Percentiles rank a stretch among this genome's conserved stretches.
Evolutionary conservation across 768 basidiomycete species (phyloP).

Genomic region (Rhodocollybia butyracea): DNA sequence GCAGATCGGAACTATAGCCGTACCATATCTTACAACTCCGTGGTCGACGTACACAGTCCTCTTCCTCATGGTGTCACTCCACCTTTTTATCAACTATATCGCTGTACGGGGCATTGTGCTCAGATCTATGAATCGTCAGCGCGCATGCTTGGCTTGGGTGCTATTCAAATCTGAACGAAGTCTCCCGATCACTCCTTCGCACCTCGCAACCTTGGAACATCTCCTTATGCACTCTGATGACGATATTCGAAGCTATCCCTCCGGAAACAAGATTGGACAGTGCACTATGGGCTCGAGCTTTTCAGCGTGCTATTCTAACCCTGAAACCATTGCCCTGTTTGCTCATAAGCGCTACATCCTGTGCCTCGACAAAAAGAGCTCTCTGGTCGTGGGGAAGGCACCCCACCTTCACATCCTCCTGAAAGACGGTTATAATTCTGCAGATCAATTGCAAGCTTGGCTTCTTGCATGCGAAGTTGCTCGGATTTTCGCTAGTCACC

Average conservation of each 20-base stretch:
- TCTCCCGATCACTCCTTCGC: constrained; percentile 27
- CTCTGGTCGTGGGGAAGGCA: neutral
- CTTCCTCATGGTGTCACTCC: constrained; percentile 46
- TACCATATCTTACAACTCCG: constrained; percentile 50
- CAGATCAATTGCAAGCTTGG: constrained; percentile 60
- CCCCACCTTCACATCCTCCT: constrained; percentile 42
- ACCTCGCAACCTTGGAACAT: constrained; percentile 39
- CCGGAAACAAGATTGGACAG: constrained; percentile 33
- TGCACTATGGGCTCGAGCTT: constrained; percentile 52
- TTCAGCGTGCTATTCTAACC: constrained; percentile 25
- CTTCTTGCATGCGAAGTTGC: constrained; percentile 38
- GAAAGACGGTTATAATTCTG: constrained; percentile 43
- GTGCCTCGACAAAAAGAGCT: constrained; percentile 36
- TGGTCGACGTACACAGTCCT: constrained; percentile 49
- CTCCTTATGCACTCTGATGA: constrained; percentile 38
- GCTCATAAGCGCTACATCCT: constrained; percentile 47
- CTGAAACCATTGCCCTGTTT: constrained; percentile 37
- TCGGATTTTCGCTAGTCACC: constrained; percentile 14
- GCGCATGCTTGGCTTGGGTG: constrained; percentile 51
- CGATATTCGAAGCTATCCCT: constrained; percentile 35
- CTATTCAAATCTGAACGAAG: constrained; percentile 22
- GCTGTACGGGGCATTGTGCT: constrained; percentile 58
- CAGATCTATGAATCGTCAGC: constrained; percentile 58
- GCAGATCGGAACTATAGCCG: constrained; percentile 58
- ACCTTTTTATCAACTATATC: constrained; percentile 56